Evolutionary conservation across 208 protist species (phyloP), one percentile per base, ranked within the genome.

Genomic region (Leishmania arabica): DNA sequence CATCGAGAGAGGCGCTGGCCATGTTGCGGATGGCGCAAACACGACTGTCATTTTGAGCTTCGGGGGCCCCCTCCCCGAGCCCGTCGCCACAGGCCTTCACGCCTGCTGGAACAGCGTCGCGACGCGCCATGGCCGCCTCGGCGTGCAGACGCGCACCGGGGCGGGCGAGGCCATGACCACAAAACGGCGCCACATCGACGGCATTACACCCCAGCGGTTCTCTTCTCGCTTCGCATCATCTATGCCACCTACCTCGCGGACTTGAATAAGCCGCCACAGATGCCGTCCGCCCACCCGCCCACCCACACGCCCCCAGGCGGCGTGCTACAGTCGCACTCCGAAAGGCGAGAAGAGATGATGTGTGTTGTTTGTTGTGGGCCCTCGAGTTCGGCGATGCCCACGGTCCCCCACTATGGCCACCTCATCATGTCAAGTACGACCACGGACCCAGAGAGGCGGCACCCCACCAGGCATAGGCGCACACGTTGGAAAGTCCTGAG

Each of bases 71-170:
- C 76, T 84, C 17, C 42, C 53, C 27, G 69, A 77, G 24, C 82
- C 86, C 24, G 75, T 82, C 8, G 72, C 72, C 40, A 73, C 86
- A 11, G 31, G 56, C 45, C 80, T 68, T 51, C 84, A 81, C 64
- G 8, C 37, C 53, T 79, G 62, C 11, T 95, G 89, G 89, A 84
- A 79, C 64, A 84, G 86, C 70, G 42, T 90, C n/a, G 88, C 86
- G 42, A 83, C 77, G 1, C 51, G 80, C 27, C 83, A 82, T 53
- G 84, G 84, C 27, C 37, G 78, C 40, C 85, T 93, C 68, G 92
- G 88, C 66, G 86, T 95, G 11, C 86, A 92, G 83, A 75, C 85
- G 62, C 86, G 88, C 42, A 91, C 86, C 1, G 70, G 66, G 2
- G 84, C 81, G n/a, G 86, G 85, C 51, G 31, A 84, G 31, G 51